Conservation (phyloP, 257 asterid species). For the Eucommia ulmoides region DNA sequence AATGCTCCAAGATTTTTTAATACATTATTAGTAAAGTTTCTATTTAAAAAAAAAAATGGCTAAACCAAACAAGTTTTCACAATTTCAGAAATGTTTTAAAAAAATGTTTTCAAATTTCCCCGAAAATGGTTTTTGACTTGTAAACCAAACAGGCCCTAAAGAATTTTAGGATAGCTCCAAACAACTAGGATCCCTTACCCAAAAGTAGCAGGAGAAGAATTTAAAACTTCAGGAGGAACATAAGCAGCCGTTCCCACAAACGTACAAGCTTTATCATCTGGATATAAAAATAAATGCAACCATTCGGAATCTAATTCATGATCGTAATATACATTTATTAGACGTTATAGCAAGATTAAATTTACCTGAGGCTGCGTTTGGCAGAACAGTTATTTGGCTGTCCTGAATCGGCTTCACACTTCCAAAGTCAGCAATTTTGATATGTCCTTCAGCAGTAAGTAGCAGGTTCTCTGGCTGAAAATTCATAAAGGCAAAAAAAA, state of each 20-base stretch:
- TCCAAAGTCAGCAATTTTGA: slow-evolving; percentile 96
- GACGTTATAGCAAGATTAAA: slow-evolving; percentile 1
- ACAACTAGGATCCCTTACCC: too few relatives aligned
- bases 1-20: too few relatives aligned
- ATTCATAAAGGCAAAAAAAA: slow-evolving; percentile 23
- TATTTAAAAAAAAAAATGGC: neutral
- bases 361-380: slow-evolving; percentile 92
- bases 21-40: too few relatives aligned
- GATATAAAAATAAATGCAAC: slow-evolving; percentile 9
- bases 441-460: slow-evolving; percentile 81
- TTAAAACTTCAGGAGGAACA: slow-evolving; percentile 96
- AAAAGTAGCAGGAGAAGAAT: slow-evolving; percentile 96
- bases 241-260: slow-evolving; percentile 99
- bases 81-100: too few relatives aligned
- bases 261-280: slow-evolving; percentile 98
- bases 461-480: slow-evolving; percentile 98
- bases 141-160: too few relatives aligned
- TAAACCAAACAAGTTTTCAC: too few relatives aligned
- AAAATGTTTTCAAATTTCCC: neutral
- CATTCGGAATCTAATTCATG: too few relatives aligned
- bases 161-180: too few relatives aligned
- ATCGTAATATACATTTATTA: neutral
- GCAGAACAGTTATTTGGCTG: slow-evolving; percentile 85
- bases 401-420: slow-evolving; percentile 98
- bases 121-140: too few relatives aligned